Percentiles rank a stretch among this genome's conserved stretches.
Conservation (phyloP, 163 green algal genomes). For the Dunaliella salina region DNA sequence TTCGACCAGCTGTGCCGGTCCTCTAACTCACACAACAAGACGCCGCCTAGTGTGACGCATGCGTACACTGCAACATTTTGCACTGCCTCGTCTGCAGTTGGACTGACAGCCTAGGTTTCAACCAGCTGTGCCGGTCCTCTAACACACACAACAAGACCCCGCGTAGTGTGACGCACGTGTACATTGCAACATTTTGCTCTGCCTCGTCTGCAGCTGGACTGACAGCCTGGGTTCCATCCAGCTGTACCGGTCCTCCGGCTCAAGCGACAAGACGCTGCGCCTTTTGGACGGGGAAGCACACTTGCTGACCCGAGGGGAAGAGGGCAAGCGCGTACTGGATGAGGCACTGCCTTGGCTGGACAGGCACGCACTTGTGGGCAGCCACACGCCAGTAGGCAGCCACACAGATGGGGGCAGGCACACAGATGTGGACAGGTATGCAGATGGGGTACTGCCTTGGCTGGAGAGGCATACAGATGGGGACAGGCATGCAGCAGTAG, state of each 20-base stretch:
- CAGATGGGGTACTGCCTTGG: not conserved
- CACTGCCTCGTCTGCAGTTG: no score
- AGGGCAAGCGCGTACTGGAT: not conserved
- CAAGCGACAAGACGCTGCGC: not conserved
- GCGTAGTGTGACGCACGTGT: no score
- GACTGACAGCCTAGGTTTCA: not conserved
- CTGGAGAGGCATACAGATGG: no score
- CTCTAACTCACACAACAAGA: not conserved
- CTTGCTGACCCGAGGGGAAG: not conserved
- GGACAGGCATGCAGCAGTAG: no score
- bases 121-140: not conserved
- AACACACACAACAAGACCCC: not conserved
- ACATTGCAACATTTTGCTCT: no score
- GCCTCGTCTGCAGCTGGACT: not conserved
- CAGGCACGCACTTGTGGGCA: not conserved
- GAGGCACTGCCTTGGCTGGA: not conserved
- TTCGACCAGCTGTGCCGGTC: not conserved
- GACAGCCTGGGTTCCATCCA: constrained; percentile 4
- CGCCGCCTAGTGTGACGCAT: no score
- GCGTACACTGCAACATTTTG: no score
- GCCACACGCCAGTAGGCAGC: not conserved
- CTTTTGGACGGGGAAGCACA: not conserved
- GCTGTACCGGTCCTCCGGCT: not conserved
- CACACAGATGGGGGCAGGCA: not conserved
- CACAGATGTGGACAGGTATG: no score